Evolutionary conservation across 23 red algal species (phyloP).

Genomic region (Agarophyton chilense): DNA sequence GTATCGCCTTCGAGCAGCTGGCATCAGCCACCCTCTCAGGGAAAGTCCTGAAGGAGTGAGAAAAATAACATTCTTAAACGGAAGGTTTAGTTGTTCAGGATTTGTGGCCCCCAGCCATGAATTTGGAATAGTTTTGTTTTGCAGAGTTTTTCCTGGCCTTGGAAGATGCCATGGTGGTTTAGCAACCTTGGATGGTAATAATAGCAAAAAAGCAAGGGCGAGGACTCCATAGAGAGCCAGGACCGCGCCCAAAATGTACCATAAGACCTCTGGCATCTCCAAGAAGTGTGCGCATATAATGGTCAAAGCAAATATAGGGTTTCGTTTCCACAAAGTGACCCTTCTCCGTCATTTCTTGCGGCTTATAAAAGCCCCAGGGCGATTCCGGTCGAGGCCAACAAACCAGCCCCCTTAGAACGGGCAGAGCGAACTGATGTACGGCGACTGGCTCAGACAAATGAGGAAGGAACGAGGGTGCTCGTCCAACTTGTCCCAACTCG

Average conservation of each 20-base stretch:
- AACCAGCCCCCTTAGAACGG: no score
- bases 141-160: slow-evolving; percentile 1
- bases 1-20: not conserved
- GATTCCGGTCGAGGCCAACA: no score
- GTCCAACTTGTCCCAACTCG: no score
- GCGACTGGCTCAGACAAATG: no score
- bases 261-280: not conserved
- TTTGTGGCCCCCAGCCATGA: slow-evolving; percentile 3
- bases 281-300: no score
- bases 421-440: no score
- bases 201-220: not conserved
- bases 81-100: not conserved
- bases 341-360: no score
- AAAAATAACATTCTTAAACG: slow-evolving; percentile 11
- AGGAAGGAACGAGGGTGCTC: no score
- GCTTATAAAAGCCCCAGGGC: no score
- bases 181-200: not conserved
- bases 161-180: slow-evolving; percentile 32
- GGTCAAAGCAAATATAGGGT: no score
- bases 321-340: no score
- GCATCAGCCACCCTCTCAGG: slow-evolving; percentile 22
- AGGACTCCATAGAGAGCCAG: not conserved
- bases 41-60: not conserved
- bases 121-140: not conserved
- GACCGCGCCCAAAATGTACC: not conserved